Evolutionary conservation across 2,329 filamentous ascomycete genomes (phyloP).

Genomic region (Pestalotiopsis sp.): DNA sequence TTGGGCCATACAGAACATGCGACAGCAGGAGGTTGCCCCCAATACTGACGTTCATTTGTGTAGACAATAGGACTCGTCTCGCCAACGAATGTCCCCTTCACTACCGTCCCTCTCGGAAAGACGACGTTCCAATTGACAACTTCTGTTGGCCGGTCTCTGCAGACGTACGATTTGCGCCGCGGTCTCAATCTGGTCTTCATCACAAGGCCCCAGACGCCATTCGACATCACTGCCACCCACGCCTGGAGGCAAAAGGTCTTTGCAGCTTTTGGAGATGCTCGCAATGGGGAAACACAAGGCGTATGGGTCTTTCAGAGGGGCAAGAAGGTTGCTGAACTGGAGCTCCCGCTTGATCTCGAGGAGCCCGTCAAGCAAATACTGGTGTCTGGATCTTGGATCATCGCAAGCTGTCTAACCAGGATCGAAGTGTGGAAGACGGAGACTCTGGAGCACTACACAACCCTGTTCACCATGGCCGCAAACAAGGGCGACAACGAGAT

Average conservation of each 20-base stretch:
- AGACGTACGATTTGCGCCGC: constrained; percentile 92
- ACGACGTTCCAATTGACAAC: constrained; percentile 98
- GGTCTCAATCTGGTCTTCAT: constrained; percentile 93
- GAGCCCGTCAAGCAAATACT: constrained; percentile 78
- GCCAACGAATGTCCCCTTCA: constrained; percentile 87
- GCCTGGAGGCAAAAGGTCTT: constrained; percentile 87
- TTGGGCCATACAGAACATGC: background rate
- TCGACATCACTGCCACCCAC: constrained; percentile 80
- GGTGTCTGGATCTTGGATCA: constrained; percentile 88
- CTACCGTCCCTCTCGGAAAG: constrained; percentile 84
- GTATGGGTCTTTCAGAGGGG: constrained; percentile 93
- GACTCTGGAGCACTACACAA: constrained; percentile 88
- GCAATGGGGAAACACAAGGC: constrained; percentile 58
- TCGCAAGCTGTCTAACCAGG: constrained; percentile 73
- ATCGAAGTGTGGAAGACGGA: constrained; percentile 89
- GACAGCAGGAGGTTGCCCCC: background rate
- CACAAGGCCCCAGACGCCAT: constrained; percentile 85
- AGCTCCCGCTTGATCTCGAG: constrained; percentile 63
- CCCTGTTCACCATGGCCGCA: constrained; percentile 63
- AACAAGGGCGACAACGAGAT: constrained; percentile 66
- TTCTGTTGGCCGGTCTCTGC: constrained; percentile 83
- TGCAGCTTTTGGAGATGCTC: constrained; percentile 80
- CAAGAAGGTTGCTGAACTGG: constrained; percentile 77
- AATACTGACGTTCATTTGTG: background rate
- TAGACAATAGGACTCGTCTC: constrained; percentile 94